Conservation (phyloP, 176 grass and related monocot genomes). For the Oryza meyeriana region DNA sequence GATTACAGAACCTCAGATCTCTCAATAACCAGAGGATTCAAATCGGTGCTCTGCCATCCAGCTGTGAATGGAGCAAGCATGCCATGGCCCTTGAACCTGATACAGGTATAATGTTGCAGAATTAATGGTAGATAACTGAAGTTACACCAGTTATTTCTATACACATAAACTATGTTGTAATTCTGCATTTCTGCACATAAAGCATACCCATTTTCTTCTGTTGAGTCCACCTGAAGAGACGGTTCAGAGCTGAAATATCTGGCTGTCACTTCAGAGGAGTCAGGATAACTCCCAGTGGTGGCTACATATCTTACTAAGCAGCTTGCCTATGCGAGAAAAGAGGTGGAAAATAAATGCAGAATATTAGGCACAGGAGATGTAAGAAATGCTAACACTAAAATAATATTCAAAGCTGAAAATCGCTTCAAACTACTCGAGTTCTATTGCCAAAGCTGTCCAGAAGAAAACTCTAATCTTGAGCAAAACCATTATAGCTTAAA, state of each 20-base stretch:
- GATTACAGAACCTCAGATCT: slow-evolving; percentile 68
- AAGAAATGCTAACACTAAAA: not conserved
- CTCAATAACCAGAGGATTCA: slow-evolving; percentile 78
- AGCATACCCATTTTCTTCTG: slow-evolving; percentile 65
- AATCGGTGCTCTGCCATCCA: slow-evolving; percentile 86
- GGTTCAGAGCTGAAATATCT: slow-evolving; percentile 70
- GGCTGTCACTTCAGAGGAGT: slow-evolving; percentile 30
- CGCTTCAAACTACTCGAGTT: not conserved
- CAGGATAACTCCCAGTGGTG: slow-evolving; percentile 16
- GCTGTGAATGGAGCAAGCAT: slow-evolving; percentile 99
- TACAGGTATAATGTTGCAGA: not conserved
- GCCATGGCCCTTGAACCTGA: slow-evolving; percentile 84
- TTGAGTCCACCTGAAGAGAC: slow-evolving; percentile 39
- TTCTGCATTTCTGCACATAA: not conserved
- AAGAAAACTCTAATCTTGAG: not conserved
- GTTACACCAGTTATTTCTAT: not conserved
- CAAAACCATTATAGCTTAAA: not conserved
- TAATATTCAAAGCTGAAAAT: not conserved
- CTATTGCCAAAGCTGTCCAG: not conserved
- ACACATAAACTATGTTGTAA: not conserved
- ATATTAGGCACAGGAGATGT: not conserved
- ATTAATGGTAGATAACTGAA: not conserved
- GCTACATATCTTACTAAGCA: slow-evolving; percentile 41
- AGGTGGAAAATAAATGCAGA: not conserved
- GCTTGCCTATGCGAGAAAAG: slow-evolving; percentile 28